Conservation (phyloP, 257 asterid genomes). For the Galeopsis tetrahit region DNA sequence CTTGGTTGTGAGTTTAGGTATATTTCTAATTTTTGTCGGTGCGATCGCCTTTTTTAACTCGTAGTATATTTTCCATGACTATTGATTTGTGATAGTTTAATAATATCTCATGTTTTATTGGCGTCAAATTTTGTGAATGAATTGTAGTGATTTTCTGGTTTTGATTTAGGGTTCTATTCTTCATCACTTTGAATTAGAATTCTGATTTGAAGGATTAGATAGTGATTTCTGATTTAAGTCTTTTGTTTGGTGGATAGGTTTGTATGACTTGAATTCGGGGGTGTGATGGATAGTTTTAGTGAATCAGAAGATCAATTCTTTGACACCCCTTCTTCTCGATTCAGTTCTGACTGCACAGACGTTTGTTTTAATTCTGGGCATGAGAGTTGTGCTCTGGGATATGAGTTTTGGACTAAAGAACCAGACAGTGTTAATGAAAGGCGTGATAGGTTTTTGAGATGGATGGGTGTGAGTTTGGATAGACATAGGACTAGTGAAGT, state of each 20-base stretch:
- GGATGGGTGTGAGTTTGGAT: conserved; percentile 69
- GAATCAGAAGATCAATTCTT: conserved; percentile 63
- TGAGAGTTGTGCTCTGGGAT: conserved; percentile 50
- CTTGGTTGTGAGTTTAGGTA: not conserved
- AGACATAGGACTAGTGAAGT: conserved; percentile 33
- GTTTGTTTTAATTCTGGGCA: conserved; percentile 43
- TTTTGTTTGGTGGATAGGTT: conserved; percentile 42
- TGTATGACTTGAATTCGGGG: conserved; percentile 37
- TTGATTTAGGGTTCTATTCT: not conserved
- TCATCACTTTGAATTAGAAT: not conserved
- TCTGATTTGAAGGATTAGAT: not conserved
- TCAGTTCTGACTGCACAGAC: conserved; percentile 60
- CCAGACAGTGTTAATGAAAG: conserved; percentile 70
- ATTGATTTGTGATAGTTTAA: not conserved
- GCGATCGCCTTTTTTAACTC: conserved; percentile 19
- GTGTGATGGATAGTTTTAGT: conserved; percentile 48
- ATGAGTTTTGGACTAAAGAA: conserved; percentile 71
- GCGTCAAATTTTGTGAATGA: not conserved
- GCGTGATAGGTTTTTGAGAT: conserved; percentile 60
- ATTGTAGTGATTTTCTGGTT: not conserved
- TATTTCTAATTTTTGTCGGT: not conserved
- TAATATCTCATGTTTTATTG: not conserved
- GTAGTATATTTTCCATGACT: conserved; percentile 13
- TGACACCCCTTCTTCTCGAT: conserved; percentile 57
- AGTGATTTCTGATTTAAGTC: conserved; percentile 24